These are phyloP conservation scores for Candida chilensis DNA, from an alignment of 805 yeast genomes.

Conservation along the genomic window DNA sequence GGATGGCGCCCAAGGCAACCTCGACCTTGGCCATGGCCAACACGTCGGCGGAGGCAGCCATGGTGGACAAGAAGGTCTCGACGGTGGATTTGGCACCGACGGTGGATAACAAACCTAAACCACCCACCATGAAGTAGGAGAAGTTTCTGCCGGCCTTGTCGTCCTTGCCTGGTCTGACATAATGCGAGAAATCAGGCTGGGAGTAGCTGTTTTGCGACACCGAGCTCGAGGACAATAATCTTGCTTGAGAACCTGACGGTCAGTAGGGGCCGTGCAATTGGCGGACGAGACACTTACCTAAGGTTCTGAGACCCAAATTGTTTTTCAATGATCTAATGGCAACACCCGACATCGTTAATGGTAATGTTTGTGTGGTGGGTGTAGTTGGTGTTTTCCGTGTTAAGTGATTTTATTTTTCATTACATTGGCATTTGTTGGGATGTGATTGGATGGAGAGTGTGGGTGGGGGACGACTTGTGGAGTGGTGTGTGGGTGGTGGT, in stretches of 20 bases:
- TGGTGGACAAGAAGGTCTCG: conserved; percentile 81
- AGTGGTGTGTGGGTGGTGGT: too few species aligned
- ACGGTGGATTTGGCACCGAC: conserved; percentile 96
- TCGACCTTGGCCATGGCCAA: conserved; percentile 99
- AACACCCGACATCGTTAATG: conserved; percentile 23
- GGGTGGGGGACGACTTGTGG: too few species aligned
- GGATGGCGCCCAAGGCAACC: conserved; percentile 87
- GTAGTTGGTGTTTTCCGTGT: too few species aligned
- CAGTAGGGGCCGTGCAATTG: too few species aligned
- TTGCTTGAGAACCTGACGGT: conserved; percentile 23
- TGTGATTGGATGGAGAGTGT: too few species aligned
- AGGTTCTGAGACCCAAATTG: background rate
- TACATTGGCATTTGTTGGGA: too few species aligned
- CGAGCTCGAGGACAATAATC: conserved; percentile 44
- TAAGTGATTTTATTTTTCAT: too few species aligned
- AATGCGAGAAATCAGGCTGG: conserved; percentile 83
- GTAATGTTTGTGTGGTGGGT: too few species aligned
- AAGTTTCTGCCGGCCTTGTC: conserved; percentile 72
- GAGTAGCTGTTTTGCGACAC: conserved; percentile 64
- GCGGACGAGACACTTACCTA: too few species aligned
- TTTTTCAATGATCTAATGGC: conserved; percentile 29
- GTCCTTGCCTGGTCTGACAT: conserved; percentile 60
- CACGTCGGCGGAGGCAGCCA: conserved; percentile 98
- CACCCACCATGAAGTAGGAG: conserved; percentile 96
- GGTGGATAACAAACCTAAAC: conserved; percentile 82